A percentile compares a stretch with the other conserved stretches of the same genome.
These are phyloP conservation scores for Mycena sp. DNA, from an alignment of 1,284 basidiomycete species.

Conservation along the genomic window DNA sequence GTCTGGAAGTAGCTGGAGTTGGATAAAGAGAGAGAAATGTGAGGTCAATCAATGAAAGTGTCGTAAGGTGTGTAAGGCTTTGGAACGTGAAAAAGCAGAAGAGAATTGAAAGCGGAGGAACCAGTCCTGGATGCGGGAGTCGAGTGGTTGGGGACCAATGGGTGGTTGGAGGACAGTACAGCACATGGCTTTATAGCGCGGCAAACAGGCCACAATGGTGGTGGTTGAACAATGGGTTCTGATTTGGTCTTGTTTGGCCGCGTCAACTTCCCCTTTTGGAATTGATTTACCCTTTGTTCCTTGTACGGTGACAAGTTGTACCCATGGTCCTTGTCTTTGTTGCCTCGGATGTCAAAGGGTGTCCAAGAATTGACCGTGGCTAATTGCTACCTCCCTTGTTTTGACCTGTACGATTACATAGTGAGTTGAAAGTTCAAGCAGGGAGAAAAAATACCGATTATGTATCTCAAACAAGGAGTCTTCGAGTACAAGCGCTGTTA, in stretches of 20 bases:
- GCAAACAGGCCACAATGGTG: constrained; percentile 15
- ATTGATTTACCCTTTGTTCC: constrained; percentile 3
- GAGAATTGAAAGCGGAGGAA: constrained; percentile 33
- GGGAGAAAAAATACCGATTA: too few species aligned
- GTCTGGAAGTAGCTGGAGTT: not conserved
- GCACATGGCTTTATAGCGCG: constrained; percentile 17
- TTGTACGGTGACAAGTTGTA: too few species aligned
- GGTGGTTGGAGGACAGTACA: not conserved
- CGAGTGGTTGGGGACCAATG: constrained; percentile 1
- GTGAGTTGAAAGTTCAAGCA: too few species aligned
- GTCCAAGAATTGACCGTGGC: too few species aligned
- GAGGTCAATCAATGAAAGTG: constrained; percentile 22
- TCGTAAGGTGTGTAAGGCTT: constrained; percentile 23
- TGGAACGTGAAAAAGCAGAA: not conserved
- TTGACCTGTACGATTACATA: too few species aligned
- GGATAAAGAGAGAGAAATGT: constrained; percentile 22
- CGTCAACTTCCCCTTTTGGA: constrained; percentile 5
- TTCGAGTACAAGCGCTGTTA: too few species aligned
- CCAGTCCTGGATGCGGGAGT: constrained; percentile 41
- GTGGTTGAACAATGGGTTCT: constrained; percentile 1
- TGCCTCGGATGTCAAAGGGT: too few species aligned
- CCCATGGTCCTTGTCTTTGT: too few species aligned
- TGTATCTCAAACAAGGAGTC: too few species aligned
- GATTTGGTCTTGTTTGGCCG: not conserved
- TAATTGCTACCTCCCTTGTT: too few species aligned